Percentiles rank a stretch among this genome's conserved stretches.
phyloP scores from a whole-genome alignment of 2,329 filamentous ascomycete species.

The Cercospora berteroae region DNA sequence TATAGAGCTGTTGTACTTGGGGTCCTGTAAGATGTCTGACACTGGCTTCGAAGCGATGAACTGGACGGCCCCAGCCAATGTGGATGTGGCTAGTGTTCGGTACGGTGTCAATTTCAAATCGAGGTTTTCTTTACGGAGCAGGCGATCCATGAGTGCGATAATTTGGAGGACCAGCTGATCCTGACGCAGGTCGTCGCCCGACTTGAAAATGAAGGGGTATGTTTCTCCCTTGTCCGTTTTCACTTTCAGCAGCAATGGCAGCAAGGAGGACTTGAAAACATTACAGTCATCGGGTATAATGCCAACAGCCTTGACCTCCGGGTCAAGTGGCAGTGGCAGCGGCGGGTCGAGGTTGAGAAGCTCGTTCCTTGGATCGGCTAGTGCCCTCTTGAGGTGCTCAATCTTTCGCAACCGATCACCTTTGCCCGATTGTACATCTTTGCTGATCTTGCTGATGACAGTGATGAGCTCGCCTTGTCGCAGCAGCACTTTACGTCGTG shows the following conservation, averaged over 20 bases:
- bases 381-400: constrained; percentile 77
- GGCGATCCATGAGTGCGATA: constrained; percentile 94
- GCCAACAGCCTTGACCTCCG: constrained; percentile 73
- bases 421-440: constrained; percentile 78
- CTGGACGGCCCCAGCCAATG: constrained; percentile 84
- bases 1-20: constrained; percentile 74
- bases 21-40: constrained; percentile 66
- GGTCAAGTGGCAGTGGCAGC: constrained; percentile 83
- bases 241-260: constrained; percentile 87
- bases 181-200: constrained; percentile 83
- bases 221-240: constrained; percentile 72
- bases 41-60: constrained; percentile 79
- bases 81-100: constrained; percentile 90
- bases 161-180: constrained; percentile 97
- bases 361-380: constrained; percentile 89
- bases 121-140: constrained; percentile 92
- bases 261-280: constrained; percentile 93
- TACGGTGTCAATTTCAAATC: constrained; percentile 95
- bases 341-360: constrained; percentile 79
- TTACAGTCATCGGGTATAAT: constrained; percentile 79
- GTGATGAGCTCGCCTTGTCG: constrained; percentile 88
- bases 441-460: constrained; percentile 82
- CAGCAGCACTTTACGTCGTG: constrained; percentile 71
- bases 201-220: constrained; percentile 96
- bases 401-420: constrained; percentile 77